Base-by-base conservation (phyloP, 2,329 filamentous ascomycete species). In the Phoma sp. region DNA sequence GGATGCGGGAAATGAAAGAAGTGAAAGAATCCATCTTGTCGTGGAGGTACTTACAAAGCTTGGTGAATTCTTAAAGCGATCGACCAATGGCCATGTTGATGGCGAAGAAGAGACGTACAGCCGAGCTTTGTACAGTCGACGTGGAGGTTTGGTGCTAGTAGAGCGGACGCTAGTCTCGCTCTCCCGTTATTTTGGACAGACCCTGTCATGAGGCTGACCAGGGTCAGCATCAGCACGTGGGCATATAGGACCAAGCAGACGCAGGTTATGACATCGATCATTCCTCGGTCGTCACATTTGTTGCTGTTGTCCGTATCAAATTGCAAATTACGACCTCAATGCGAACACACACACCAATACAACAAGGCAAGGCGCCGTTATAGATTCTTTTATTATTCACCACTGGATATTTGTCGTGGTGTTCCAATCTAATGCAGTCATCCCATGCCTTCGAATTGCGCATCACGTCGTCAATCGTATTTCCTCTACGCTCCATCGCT, bases 331-430 rank as follows among this genome's bases (percentile, higher is more conserved):
- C 18, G 8, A 4, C 22, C 14, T 22, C 0, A 9, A 13, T 14
- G n/a, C 23, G 30, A 29, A 25, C 11, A 11, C 9, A n/a, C 22
- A 6, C 46, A 55, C 46, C 5, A 33, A 22, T 30, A 10, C 13
- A 18, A 7, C 3, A 22, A 27, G 27, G n/a, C 23, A 36, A 8
- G 47, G 8, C 32, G 7, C 42, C 8, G 10, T 33, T 43, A 24
- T 43, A 52, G 58, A 62, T 60, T 68, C 58, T 69, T 68, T 67
- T 62, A 51, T 70, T 59, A 59, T 65, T 62, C 61, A 67, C 65
- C 66, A 68, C 64, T 48, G 59, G 62, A 66, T 59, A 68, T 64
- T 68, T 67, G 66, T 66, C 52, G 59, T 67, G 66, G 65, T 67
- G 59, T 60, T 66, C 52, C 64, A 69, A 65, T 70, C 64, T 70